Evolutionary conservation across 2,329 filamentous ascomycete genomes (phyloP), one percentile per base, ranked within the genome.

Genomic region (Phoma herbarum): DNA sequence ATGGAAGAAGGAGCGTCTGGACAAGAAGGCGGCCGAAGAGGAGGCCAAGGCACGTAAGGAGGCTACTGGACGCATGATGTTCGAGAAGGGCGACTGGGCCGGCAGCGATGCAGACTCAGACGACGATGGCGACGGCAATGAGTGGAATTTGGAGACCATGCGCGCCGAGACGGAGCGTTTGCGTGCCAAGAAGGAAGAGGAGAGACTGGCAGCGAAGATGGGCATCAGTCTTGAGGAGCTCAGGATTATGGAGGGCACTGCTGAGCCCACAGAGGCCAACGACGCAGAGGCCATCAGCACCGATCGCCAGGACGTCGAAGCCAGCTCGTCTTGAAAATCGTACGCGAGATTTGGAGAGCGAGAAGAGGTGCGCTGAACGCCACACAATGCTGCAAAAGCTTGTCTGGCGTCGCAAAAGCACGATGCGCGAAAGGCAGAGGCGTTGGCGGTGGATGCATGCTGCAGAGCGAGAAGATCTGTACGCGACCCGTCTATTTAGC

Each of bases 21-120:
- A 93, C 79, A 99, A 99, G 88, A 98, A 97, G 85, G 90, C 89
- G 16, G 95, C 95, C 22, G 95, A 99, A 72, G 91, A 95, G 67
- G 89, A 97, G 79, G 92, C 93, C 46, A 88, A 90, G 74, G 88
- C 90, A 79, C 91, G 93, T 73, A 98, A 96, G 85, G 95, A 99
- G 70, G 94, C 93, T 22, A 99, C 95, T 20, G 95, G 95, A 72
- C 88, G 93, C 80, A 92, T 93, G 8, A 84, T 99, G 80, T 99
- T 99, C 77, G 95, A 99, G 80, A 95, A 93, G 78, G 95, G 95
- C 71, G 93, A 96, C 77, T 99, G 94, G 94, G 83, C 88, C 61
- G 83, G 89, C 33, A 85, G 85, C 29, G 87, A 86, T 84, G 69
- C 51, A 5, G 70, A 72, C 20, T 64, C 86, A 18, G 88, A 88